Evolutionary conservation across 768 basidiomycete genomes (phyloP), one percentile per base, ranked within the genome.

Genomic region (Termitomyces sp.): DNA sequence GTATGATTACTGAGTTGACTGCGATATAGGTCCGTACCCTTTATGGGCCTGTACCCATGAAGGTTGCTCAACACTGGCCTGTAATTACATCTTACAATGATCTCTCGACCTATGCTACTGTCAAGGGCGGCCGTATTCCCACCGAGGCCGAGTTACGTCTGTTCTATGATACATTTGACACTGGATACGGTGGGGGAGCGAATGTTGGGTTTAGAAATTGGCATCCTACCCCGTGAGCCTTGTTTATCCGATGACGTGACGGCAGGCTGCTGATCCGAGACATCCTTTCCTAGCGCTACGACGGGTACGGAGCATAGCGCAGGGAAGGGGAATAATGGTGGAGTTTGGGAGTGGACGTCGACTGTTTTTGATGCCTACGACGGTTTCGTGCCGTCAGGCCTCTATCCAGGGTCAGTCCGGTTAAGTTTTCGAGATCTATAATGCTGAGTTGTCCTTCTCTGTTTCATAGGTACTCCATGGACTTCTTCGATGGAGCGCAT

Each of bases 291-390:
- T 46, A 90, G 89, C 29, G 83, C 89, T 20, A 91, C 90, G 40
- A 82, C 83, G 2, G 90, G 88, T 33, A 69, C 76, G 56, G 72
- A 73, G 56, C 73, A 68, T 48, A 63, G 66, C 54, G 76, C 69
- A 20, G 82, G 84, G 3, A 81, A 74, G 66, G 89, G 91, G 11
- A 83, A 85, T 58, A 98, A 99, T 60, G 97, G 97, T 7, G 97
- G 97, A 5, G 88, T 97, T 15, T 99, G 96, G 94, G 94, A 98
- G 74, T 98, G 95, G 95, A 97, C 96, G 0, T 88, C 88, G 18
- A 94, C 94, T 15, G 60, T 78, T 27, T 80, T 95, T 42, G 86
- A 84, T 20, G 75, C 73, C 25, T 76, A 83, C 57, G 85, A 91
- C 2, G 94, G 92, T 0, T 99, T 88, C 66, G 76, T 76, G 42